Base-by-base conservation (phyloP, 140 eudicot species). In the Ambrosia hybrid region DNA sequence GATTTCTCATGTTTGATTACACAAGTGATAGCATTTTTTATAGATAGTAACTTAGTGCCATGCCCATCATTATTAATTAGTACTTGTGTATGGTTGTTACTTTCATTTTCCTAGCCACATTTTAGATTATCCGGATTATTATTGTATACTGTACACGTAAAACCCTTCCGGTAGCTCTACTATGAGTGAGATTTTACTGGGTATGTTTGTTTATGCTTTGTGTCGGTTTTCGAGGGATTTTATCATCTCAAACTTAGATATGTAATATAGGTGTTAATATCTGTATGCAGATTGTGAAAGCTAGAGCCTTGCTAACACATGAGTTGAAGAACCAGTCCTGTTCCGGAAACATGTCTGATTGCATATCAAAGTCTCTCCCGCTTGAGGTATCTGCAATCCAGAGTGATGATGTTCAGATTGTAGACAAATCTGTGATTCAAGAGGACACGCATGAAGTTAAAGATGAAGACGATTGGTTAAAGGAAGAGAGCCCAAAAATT, bases 401-500 rank as follows among this genome's bases (percentile, higher is more conserved):
- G 71, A 74, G 79, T 57, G 82, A 71, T 30, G 91, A 86, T 59
- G 81, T 82, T 75, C 78, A 66, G 71, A 78, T 86, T 61, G 82
- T 83, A 30, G 96, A 88, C 57, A 90, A 90, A 63, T 66, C 89
- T 61, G 84, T 83, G 39, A 71, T 83, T 41, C 73, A 84, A 59
- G 89, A 77, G 71, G 86, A 74, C 36, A 53, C 81, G 26, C 51
- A 30, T 58, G 70, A 53, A 58, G 68, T 13, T 46, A 76, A 78
- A 68, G 78, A 68, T 49, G 56, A 70, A 34, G 89, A 80, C 72
- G 94, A 81, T 65, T 93, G 97, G 99, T 83, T 93, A 43, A 86
- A 90, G 77, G 96, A 90, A 71, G 97, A 88, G 70, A 81, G 72
- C 61, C 73, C 88, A 6, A 95, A 94, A 73, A 43, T 39, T n/a